Evolutionary conservation across 2,329 filamentous ascomycete species (phyloP).

Genomic region (Pseudocercospora fuligena): DNA sequence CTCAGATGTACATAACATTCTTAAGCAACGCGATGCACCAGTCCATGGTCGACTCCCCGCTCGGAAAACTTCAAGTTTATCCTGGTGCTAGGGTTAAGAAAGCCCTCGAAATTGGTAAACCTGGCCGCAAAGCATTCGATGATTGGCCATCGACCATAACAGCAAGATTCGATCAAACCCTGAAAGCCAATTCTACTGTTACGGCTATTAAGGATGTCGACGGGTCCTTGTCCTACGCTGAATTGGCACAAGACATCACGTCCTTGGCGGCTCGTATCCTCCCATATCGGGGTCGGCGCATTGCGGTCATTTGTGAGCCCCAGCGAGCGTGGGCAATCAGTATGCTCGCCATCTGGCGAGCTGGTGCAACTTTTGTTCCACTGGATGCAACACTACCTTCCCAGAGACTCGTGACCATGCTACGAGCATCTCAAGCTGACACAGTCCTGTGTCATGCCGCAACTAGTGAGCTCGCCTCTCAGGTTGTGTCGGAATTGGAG

Average conservation of each 20-base stretch:
- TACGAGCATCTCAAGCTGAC: constrained; percentile 19
- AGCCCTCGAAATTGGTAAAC: constrained; percentile 19
- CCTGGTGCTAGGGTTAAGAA: constrained; percentile 12
- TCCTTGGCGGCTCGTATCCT: constrained; percentile 12
- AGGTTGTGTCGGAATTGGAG: constrained; percentile 1
- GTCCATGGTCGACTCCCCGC: constrained; percentile 3
- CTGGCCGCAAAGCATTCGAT: background rate
- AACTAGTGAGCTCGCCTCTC: constrained; percentile 2
- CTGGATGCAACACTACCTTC: constrained; percentile 26
- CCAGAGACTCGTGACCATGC: constrained; percentile 17
- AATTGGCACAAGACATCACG: constrained; percentile 14
- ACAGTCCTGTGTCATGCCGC: constrained; percentile 21
- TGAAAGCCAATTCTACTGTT: background rate
- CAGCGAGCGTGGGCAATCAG: constrained; percentile 19
- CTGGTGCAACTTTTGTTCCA: constrained; percentile 22
- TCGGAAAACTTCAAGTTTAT: constrained; percentile 19
- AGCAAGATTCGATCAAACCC: constrained; percentile 19
- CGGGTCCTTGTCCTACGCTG: constrained; percentile 20
- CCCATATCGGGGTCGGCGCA: constrained; percentile 12
- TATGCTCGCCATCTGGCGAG: constrained; percentile 22
- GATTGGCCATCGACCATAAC: constrained; percentile 24
- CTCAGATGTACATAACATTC: constrained; percentile 23
- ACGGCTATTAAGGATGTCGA: constrained; percentile 17
- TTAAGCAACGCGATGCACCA: constrained; percentile 14
- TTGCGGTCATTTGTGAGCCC: constrained; percentile 23